phyloP scores from a whole-genome alignment of 441 rosid genomes.

The Mallotus japonicus region DNA sequence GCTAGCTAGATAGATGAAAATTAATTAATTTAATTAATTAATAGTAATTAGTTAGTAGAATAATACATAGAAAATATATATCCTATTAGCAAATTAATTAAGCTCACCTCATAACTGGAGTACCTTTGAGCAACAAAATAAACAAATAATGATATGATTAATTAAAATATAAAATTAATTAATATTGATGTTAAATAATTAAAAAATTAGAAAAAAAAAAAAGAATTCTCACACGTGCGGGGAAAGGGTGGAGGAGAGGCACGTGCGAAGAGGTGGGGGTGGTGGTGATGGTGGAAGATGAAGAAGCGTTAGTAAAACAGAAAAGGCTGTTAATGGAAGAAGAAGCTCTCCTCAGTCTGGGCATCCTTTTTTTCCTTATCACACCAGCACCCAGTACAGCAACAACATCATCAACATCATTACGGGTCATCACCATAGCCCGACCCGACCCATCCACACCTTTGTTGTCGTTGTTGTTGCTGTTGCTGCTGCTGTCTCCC shows the following conservation, averaged over 20 bases:
- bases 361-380: slow-evolving; percentile 80
- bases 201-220: not conserved
- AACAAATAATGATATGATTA: too few species aligned
- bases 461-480: not conserved
- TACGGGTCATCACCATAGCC: slow-evolving; percentile 20
- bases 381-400: slow-evolving; percentile 51
- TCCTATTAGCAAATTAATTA: too few species aligned
- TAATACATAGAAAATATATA: too few species aligned
- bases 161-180: not conserved
- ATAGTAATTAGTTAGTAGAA: not conserved
- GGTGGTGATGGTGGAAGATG: slow-evolving; percentile 31
- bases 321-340: slow-evolving; percentile 53
- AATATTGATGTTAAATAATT: not conserved
- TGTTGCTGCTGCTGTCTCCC: slow-evolving; percentile 23
- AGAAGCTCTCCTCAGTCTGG: slow-evolving; percentile 74
- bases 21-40: not conserved
- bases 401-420: slow-evolving; percentile 31
- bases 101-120: too few species aligned
- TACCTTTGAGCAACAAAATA: not conserved
- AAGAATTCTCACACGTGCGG: slow-evolving; percentile 72
- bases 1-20: too few species aligned
- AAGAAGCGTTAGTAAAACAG: slow-evolving; percentile 28
- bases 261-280: slow-evolving; percentile 48
- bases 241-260: slow-evolving; percentile 34
- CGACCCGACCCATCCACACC: slow-evolving; percentile 24